Conservation (phyloP, 768 basidiomycete genomes). For the Mycena vulgaris region DNA sequence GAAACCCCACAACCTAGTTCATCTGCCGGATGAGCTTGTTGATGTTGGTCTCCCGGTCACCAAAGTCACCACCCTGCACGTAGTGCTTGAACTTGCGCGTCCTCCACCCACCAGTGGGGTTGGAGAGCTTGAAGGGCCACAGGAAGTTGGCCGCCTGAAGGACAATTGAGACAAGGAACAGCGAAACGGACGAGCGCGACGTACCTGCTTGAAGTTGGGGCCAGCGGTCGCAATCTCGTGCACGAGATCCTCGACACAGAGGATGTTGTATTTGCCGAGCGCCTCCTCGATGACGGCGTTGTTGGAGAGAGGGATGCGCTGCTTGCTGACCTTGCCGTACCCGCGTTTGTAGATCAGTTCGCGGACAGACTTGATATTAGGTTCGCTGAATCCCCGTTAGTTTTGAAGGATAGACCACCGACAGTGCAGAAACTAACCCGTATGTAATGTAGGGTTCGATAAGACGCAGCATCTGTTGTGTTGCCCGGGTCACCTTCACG, state of each 20-base stretch:
- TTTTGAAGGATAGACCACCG: neutral
- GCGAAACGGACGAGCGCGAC: slow-evolving; percentile 43
- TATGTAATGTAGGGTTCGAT: slow-evolving; percentile 98
- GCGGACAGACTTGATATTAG: slow-evolving; percentile 96
- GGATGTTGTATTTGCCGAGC: slow-evolving; percentile 95
- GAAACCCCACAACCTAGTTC: slow-evolving; percentile 72
- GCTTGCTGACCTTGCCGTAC: slow-evolving; percentile 98
- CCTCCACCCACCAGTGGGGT: slow-evolving; percentile 99
- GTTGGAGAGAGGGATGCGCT: slow-evolving; percentile 95
- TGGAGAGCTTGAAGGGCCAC: slow-evolving; percentile 99
- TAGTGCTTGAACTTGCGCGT: slow-evolving; percentile 98
- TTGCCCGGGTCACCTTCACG: slow-evolving; percentile 96
- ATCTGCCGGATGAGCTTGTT: slow-evolving; percentile 97
- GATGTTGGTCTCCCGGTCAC: slow-evolving; percentile 97
- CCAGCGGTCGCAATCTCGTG: slow-evolving; percentile 97
- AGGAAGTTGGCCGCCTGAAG: slow-evolving; percentile 91
- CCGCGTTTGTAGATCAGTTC: slow-evolving; percentile 99
- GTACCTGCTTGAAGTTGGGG: slow-evolving; percentile 98
- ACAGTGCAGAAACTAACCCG: slow-evolving; percentile 69
- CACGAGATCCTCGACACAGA: slow-evolving; percentile 97
- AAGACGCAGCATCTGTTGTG: slow-evolving; percentile 97
- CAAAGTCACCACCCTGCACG: slow-evolving; percentile 97
- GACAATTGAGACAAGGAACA: slow-evolving; percentile 15
- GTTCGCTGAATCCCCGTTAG: slow-evolving; percentile 71
- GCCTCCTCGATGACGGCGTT: slow-evolving; percentile 93